Conservation (phyloP, 768 basidiomycete genomes). For the Dentipellis sp. region DNA sequence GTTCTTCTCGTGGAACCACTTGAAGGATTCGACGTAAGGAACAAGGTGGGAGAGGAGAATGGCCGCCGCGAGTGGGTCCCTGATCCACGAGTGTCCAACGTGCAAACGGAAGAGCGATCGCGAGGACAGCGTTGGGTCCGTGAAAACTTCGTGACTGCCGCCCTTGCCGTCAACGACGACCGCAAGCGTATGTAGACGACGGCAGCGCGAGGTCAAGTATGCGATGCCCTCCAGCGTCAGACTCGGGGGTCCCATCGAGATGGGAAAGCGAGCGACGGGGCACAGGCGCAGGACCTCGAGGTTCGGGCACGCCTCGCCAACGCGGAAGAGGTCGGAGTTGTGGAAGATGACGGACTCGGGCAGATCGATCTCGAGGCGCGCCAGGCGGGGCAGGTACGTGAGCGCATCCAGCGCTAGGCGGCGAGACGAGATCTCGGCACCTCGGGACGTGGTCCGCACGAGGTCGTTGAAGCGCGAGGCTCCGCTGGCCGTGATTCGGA, state of each 20-base stretch:
- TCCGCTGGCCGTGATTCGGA: conserved; percentile 57
- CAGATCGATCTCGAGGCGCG: conserved; percentile 67
- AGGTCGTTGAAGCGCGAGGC: conserved; percentile 76
- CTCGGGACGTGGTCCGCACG: conserved; percentile 60
- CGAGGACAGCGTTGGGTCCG: conserved; percentile 43
- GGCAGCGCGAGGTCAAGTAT: conserved; percentile 48
- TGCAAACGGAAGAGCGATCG: conserved; percentile 61
- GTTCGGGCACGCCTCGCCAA: conserved; percentile 56
- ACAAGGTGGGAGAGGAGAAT: conserved; percentile 72
- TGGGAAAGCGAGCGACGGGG: conserved; percentile 57
- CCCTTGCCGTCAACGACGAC: conserved; percentile 52
- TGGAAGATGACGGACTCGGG: conserved; percentile 66
- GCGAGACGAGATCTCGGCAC: conserved; percentile 44
- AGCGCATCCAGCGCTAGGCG: conserved; percentile 57
- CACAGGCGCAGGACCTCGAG: conserved; percentile 63
- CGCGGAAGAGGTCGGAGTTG: conserved; percentile 45
- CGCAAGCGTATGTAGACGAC: conserved; percentile 52
- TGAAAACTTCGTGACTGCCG: conserved; percentile 36
- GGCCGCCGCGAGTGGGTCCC: conserved; percentile 58
- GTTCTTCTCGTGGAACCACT: conserved; percentile 74
- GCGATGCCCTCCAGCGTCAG: conserved; percentile 58
- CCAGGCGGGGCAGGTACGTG: conserved; percentile 40
- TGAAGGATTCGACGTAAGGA: conserved; percentile 59
- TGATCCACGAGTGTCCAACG: conserved; percentile 66
- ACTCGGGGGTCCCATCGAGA: conserved; percentile 38